Evolutionary conservation across 1,284 basidiomycete genomes (phyloP).

Genomic region (Austroboletus novae-zelandiae): DNA sequence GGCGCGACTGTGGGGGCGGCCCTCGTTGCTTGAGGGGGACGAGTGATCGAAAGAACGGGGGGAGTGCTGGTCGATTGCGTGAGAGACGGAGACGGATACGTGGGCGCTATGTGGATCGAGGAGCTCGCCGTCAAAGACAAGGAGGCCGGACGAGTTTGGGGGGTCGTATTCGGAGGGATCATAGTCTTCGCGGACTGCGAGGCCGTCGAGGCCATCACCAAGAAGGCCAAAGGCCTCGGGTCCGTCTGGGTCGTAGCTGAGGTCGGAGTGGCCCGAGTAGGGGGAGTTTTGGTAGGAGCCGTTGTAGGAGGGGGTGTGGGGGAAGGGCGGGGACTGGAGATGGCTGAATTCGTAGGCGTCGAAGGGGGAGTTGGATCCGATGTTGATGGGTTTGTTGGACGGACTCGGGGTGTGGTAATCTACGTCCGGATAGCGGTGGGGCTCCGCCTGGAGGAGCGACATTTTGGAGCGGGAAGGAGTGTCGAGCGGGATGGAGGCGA

Average conservation of each 20-base stretch:
- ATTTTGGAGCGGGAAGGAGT: constrained; percentile 7
- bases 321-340: constrained; percentile 38
- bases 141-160: constrained; percentile 46
- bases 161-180: constrained; percentile 67
- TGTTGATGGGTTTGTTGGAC: constrained; percentile 26
- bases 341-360: constrained; percentile 38
- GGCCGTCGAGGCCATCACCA: constrained; percentile 36
- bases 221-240: constrained; percentile 42
- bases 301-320: constrained; percentile 52
- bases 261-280: constrained; percentile 64
- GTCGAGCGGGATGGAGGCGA: constrained; percentile 4
- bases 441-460: constrained; percentile 30
- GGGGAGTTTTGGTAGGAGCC: constrained; percentile 63
- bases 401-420: constrained; percentile 28
- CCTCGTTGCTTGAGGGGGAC: constrained; percentile 59
- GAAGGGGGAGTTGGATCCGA: constrained; percentile 27
- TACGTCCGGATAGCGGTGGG: constrained; percentile 17
- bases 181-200: constrained; percentile 48
- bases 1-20: constrained; percentile 51
- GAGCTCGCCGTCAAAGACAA: constrained; percentile 58
- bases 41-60: constrained; percentile 52
- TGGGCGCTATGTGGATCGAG: constrained; percentile 34
- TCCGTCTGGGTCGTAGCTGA: constrained; percentile 50
- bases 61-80: constrained; percentile 37
- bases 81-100: constrained; percentile 42